Evolutionary conservation across 169 alveolate species (phyloP), one percentile per base, ranked within the genome.

Genomic region (Eimeria brunetti): DNA sequence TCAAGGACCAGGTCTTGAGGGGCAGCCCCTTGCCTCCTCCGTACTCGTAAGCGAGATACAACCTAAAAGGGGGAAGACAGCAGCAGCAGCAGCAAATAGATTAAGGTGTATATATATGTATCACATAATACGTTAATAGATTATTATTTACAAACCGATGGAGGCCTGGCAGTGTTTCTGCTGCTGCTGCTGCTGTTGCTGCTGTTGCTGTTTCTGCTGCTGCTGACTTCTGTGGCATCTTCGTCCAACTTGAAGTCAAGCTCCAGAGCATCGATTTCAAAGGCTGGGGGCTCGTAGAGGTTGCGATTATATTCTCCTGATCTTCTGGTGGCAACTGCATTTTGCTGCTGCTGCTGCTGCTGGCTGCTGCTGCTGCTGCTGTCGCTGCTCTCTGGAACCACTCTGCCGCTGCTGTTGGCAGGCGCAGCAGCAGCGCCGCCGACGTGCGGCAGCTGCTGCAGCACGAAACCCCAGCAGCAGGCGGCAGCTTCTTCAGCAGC

Each of bases 1-100:
- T 98, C 98, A 67, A 98, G 96, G 24, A 97, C 96, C 75, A 98
- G 96, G 83, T 98, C 98, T 56, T 96, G 96, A 38, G 97, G 97
- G 46, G 67, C 88, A 44, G 90, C 96, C 89, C 92, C 94, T 6
- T 95, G 85, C 30, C 60, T 20, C 22, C 95, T 64, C n/a, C 62
- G 64, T 38, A 78, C 22, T 14, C 44, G 46, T 5, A 89, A 64
- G 24, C 51, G 38, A 1, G 95, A 95, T 91, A 98, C 96, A 96
- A 97, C 96, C 97, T 89, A 97, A 81, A 38, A 36, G 88, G 41
- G 97, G 89, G 95, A 14, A 81, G 69, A 5, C 89, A 46, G 88
- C 30, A 4, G 38, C 60, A 27, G 88, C 89, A 30, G 64, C 44
- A 81, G 53, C 89, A 46, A 14, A 16, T 27, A n/a, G n/a, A n/a